Evolutionary conservation across 768 basidiomycete genomes (phyloP).

Genomic region (Termitomyces eurrhizus): DNA sequence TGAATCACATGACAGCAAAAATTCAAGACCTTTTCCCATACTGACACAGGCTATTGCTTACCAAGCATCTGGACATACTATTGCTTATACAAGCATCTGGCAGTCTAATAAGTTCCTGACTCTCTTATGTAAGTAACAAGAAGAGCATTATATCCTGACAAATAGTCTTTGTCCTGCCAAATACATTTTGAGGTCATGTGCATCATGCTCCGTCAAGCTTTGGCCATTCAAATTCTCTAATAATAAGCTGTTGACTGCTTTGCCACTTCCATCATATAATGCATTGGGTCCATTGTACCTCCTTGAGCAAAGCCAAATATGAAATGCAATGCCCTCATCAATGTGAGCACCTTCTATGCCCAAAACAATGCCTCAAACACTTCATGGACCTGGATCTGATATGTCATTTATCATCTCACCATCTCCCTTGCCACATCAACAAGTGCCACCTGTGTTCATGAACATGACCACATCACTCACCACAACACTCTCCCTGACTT

Average conservation of each 20-base stretch:
- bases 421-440: neutral
- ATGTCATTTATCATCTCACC: neutral
- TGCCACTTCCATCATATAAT: conserved; percentile 49
- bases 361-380: neutral
- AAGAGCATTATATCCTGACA: too few relatives aligned
- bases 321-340: neutral
- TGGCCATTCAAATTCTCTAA: conserved; percentile 41
- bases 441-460: neutral
- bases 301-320: neutral
- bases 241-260: conserved; percentile 20
- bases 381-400: neutral
- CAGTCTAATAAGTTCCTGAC: too few relatives aligned
- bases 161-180: too few relatives aligned
- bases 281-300: neutral
- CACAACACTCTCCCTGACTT: neutral
- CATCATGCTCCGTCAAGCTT: too few relatives aligned
- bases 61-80: too few relatives aligned
- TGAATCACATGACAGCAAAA: too few relatives aligned
- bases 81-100: too few relatives aligned
- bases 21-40: too few relatives aligned
- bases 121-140: too few relatives aligned
- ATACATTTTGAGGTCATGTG: too few relatives aligned
- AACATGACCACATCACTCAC: neutral
- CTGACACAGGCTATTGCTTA: too few relatives aligned
- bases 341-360: neutral